Conservation (phyloP, 441 rosid species). For the Capsella rubella region DNA sequence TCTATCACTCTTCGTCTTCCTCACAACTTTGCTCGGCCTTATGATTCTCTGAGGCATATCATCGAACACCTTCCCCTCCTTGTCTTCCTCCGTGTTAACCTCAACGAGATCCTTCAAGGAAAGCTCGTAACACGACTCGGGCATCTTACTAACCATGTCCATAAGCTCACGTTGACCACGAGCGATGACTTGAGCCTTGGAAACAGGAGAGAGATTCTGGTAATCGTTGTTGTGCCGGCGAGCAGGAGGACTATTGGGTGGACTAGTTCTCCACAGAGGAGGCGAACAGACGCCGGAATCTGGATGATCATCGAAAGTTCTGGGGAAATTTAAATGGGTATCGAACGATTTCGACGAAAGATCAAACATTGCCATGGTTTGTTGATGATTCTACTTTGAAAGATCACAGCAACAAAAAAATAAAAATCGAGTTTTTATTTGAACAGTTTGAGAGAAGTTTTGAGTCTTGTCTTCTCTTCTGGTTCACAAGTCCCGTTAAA, state of each 20-base stretch:
- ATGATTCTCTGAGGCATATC: conserved; percentile 25
- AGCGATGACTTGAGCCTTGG: conserved; percentile 72
- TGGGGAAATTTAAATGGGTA: conserved; percentile 40
- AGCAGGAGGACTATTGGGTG: conserved; percentile 48
- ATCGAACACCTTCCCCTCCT: conserved; percentile 38
- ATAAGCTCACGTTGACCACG: conserved; percentile 88
- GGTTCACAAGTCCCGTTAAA: conserved; percentile 26
- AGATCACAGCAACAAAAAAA: not conserved
- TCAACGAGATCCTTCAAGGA: conserved; percentile 84
- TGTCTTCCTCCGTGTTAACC: conserved; percentile 36
- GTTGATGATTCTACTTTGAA: conserved; percentile 12
- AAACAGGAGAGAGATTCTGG: conserved; percentile 62
- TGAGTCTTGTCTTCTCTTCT: conserved; percentile 18
- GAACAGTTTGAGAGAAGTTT: not conserved
- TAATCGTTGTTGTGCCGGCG: conserved; percentile 42
- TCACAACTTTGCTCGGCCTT: conserved; percentile 29
- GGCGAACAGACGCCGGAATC: conserved; percentile 67
- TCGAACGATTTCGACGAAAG: conserved; percentile 36
- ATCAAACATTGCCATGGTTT: conserved; percentile 48
- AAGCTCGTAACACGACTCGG: conserved; percentile 89
- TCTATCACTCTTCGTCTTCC: conserved; percentile 43
- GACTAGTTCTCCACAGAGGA: conserved; percentile 72
- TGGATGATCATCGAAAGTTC: conserved; percentile 39
- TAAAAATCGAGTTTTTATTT: not conserved
- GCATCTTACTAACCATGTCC: conserved; percentile 91